A percentile compares a stretch with the other conserved stretches of the same genome.
Evolutionary conservation across 75 land plant genomes (phyloP).

Genomic region (Isoetes taiwanensis): DNA sequence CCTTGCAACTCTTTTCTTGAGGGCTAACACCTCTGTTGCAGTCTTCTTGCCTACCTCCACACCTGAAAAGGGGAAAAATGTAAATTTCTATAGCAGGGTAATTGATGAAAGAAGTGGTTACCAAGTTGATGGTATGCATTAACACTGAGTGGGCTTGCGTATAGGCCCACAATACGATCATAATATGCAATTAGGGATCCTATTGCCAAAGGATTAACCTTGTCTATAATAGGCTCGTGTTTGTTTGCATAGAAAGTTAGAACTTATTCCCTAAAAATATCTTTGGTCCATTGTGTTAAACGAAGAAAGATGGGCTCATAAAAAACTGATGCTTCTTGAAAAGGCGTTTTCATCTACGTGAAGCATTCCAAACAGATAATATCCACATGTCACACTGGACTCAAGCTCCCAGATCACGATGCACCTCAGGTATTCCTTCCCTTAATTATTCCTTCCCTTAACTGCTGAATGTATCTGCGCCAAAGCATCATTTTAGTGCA

Average conservation of each 20-base stretch:
- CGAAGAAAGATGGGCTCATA: too few species aligned
- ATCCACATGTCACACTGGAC: conserved; percentile 95
- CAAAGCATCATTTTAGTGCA: not conserved
- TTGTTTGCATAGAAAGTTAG: conserved; percentile 81
- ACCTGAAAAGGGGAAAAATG: conserved; percentile 31
- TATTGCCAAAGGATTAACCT: conserved; percentile 71
- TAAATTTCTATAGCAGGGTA: not conserved
- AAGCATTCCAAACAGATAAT: conserved; percentile 90
- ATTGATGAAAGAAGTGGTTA: conserved; percentile 10
- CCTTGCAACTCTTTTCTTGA: conserved; percentile 89
- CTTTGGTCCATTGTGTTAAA: not conserved
- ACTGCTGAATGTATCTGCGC: conserved; percentile 81
- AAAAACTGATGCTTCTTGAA: conserved; percentile 1
- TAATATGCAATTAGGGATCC: conserved; percentile 87
- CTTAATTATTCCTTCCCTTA: conserved; percentile 88
- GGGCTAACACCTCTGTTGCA: conserved; percentile 88
- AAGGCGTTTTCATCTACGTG: conserved; percentile 34
- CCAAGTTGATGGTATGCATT: conserved; percentile 99
- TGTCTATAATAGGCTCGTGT: conserved; percentile 78
- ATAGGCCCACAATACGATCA: conserved; percentile 89
- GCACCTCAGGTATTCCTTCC: conserved; percentile 91
- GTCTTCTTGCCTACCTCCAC: conserved; percentile 97
- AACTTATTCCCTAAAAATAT: conserved; percentile 67
- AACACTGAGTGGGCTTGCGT: conserved; percentile 77
- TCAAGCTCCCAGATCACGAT: conserved; percentile 98